These are phyloP conservation scores for Silybum marianum DNA, from an alignment of 129 eudicot species.

Conservation along the genomic window DNA sequence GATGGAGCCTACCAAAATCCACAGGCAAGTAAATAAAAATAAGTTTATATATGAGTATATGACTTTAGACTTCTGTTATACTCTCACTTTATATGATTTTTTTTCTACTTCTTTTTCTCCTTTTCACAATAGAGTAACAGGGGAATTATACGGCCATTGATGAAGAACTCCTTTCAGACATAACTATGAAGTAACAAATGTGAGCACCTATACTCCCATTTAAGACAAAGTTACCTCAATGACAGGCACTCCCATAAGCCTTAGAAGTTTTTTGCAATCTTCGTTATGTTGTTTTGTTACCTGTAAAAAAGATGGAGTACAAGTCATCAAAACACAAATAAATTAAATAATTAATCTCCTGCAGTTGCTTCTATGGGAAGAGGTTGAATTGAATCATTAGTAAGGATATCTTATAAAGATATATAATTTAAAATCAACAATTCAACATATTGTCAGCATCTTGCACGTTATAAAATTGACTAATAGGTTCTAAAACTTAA, in stretches of 20 bases:
- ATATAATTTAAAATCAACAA: not conserved
- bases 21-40: not conserved
- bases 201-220: not conserved
- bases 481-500: not conserved
- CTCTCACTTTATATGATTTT: not conserved
- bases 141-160: not conserved
- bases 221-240: conserved; percentile 62
- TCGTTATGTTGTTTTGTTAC: conserved; percentile 93
- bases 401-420: not conserved
- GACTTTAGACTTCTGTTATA: not conserved
- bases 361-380: not conserved
- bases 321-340: not conserved
- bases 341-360: not conserved
- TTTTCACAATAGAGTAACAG: not conserved
- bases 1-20: conserved; percentile 77
- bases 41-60: not conserved
- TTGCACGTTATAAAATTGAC: not conserved
- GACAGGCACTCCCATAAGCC: conserved; percentile 97
- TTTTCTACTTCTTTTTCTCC: not conserved
- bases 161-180: not conserved
- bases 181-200: not conserved
- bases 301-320: conserved; percentile 36
- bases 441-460: not conserved
- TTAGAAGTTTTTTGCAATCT: conserved; percentile 83
- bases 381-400: not conserved